Percentiles rank a stretch among this genome's conserved stretches.
Evolutionary conservation across 2,329 filamentous ascomycete species (phyloP).

Genomic region (Sporothrix brasiliensis): DNA sequence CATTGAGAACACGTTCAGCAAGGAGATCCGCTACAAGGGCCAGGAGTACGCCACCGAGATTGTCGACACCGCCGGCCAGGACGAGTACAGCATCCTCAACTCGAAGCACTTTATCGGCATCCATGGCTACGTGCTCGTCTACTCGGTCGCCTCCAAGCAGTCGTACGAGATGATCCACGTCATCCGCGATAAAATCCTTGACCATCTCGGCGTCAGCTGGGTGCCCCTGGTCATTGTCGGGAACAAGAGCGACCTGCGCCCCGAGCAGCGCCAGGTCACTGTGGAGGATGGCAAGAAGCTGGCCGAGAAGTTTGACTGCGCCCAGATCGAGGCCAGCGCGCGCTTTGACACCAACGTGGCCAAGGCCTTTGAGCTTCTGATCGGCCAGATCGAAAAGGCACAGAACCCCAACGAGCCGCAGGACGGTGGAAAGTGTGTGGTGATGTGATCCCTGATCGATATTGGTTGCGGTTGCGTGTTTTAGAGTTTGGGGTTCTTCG

Average conservation of each 20-base stretch:
- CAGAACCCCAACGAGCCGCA: slow-evolving; percentile 86
- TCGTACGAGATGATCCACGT: slow-evolving; percentile 98
- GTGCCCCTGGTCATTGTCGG: slow-evolving; percentile 94
- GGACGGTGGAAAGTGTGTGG: slow-evolving; percentile 74
- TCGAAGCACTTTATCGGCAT: slow-evolving; percentile 99
- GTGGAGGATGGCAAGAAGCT: slow-evolving; percentile 83
- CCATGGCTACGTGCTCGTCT: slow-evolving; percentile 97
- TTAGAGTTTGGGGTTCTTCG: neutral
- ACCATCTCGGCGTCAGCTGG: slow-evolving; percentile 90
- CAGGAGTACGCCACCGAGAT: slow-evolving; percentile 96
- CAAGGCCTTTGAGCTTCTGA: slow-evolving; percentile 91
- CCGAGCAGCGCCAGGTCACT: slow-evolving; percentile 89
- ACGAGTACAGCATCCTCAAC: slow-evolving; percentile 98
- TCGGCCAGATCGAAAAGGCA: slow-evolving; percentile 91
- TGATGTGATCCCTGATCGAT: slow-evolving; percentile 68
- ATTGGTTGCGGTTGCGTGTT: no score
- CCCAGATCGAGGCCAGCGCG: slow-evolving; percentile 92
- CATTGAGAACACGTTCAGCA: slow-evolving; percentile 98
- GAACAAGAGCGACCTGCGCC: slow-evolving; percentile 93
- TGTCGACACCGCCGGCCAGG: slow-evolving; percentile 96
- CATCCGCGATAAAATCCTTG: slow-evolving; percentile 95
- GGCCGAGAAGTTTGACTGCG: slow-evolving; percentile 84
- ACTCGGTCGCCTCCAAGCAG: slow-evolving; percentile 91
- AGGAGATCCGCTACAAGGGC: slow-evolving; percentile 87
- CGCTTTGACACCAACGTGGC: slow-evolving; percentile 92